Percentiles rank a stretch among this genome's conserved stretches.
Evolutionary conservation across 176 grass and related monocot genomes (phyloP).

Genomic region (Zoysia pacifica): DNA sequence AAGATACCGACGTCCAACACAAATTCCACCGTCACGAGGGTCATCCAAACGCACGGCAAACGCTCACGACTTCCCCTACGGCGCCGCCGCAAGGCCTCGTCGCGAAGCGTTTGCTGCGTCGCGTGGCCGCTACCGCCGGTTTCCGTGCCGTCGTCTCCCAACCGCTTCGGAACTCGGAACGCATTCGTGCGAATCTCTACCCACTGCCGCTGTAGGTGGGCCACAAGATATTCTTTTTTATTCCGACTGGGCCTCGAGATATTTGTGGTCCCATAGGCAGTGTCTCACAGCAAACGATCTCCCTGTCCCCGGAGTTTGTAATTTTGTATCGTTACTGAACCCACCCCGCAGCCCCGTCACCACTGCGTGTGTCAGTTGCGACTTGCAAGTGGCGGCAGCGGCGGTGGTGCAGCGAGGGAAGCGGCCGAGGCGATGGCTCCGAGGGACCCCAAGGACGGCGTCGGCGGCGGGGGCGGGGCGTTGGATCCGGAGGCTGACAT

Average conservation of each 20-base stretch:
- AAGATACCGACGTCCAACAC: background rate
- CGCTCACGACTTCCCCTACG: background rate
- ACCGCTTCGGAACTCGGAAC: background rate
- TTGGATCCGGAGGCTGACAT: slow-evolving; percentile 46
- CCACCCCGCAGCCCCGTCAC: background rate
- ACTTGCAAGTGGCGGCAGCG: slow-evolving; percentile 10
- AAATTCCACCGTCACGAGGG: background rate
- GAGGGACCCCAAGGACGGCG: slow-evolving; percentile 23
- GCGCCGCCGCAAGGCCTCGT: background rate
- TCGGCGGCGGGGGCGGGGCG: background rate
- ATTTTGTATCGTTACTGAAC: background rate
- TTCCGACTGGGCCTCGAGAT: background rate
- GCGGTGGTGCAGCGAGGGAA: background rate
- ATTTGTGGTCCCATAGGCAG: background rate
- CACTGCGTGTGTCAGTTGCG: background rate
- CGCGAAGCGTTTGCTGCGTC: slow-evolving; percentile 11
- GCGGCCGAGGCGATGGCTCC: slow-evolving; percentile 34
- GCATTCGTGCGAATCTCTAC: too few relatives aligned
- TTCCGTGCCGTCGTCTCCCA: background rate
- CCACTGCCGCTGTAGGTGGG: slow-evolving; percentile 14
- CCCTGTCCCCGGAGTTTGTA: background rate
- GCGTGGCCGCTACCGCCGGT: slow-evolving; percentile 3
- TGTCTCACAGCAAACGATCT: background rate
- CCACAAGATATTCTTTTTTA: fast-evolving
- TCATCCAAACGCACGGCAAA: slow-evolving; percentile 11